Base-by-base conservation (phyloP, 2,329 filamentous ascomycete species). In the Cladobotryum mycophilum region DNA sequence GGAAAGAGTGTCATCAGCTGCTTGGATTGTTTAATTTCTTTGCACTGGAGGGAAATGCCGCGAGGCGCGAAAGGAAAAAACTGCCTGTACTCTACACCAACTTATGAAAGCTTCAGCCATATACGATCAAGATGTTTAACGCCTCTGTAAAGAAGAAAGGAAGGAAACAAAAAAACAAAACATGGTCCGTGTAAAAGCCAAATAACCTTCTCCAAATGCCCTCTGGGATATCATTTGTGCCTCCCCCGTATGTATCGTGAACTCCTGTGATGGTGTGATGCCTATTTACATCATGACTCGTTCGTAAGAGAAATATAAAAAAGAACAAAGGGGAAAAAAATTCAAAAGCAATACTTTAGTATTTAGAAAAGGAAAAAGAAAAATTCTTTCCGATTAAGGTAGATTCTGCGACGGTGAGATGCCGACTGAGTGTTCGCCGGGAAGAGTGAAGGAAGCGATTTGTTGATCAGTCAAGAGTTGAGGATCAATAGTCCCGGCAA, bases 401-500 rank as follows among this genome's bases (percentile, higher is more conserved):
- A 22, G 7, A 17, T 36, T 35, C 5, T 17, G 17, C 3, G 42
- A 33, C 17, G 30, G 42, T 6, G 48, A 41, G 13, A 35, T 36
- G 17, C 17, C 13, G 22, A 22, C 38, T 30, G 41, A 41, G 4
- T n/a, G 9, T 8, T 17, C 17, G 17, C 20, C 41, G 18, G 14
- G 4, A 7, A 33, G 35, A 6, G 25, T 30, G 9, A 30, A 30
- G 4, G 25, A 17, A 17, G 18, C 5, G 13, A 6, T 20, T 8
- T 25, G 42, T 22, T 20, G 18, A 12, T 25, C 43, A 11, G 34
- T 20, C 2, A 53, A 15, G 15, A 53, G 37, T 18, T 33, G 41
- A 5, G 51, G 51, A 13, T 53, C 51, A 14, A 53, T 53, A 4
- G 47, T 49, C 6, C 42, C 42, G 4, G 33, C n/a, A 15, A 48